Percentiles rank a stretch among this genome's conserved stretches.
Conservation (phyloP, 371 early-diverging fungal genomes). For the Fennellomyces sp. region DNA sequence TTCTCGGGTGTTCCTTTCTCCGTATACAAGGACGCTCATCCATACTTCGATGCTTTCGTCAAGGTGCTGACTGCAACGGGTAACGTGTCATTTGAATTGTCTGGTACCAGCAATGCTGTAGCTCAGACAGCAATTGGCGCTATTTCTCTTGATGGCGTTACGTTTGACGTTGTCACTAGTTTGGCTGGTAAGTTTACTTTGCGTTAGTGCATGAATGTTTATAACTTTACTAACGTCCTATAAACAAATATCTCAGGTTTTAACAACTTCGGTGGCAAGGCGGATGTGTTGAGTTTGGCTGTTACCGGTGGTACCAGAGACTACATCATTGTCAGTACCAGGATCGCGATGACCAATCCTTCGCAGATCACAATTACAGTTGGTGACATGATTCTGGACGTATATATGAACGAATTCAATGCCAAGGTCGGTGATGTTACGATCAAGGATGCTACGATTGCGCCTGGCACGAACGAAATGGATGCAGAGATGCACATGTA, state of each 20-base stretch:
- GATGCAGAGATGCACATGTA: no score
- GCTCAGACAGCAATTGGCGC: conserved; percentile 56
- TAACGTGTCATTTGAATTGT: conserved; percentile 46
- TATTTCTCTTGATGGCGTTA: conserved; percentile 46
- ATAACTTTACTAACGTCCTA: not conserved
- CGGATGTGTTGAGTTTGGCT: conserved; percentile 33
- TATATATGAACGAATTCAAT: conserved; percentile 33
- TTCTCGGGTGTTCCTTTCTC: conserved; percentile 50
- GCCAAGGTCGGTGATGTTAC: conserved; percentile 38
- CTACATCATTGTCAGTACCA: conserved; percentile 1
- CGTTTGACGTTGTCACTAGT: conserved; percentile 45
- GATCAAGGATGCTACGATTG: conserved; percentile 38
- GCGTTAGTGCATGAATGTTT: not conserved
- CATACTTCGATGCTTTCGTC: conserved; percentile 48
- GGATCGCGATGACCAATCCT: conserved; percentile 29
- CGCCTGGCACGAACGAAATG: conserved; percentile 51
- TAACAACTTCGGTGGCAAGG: conserved; percentile 41
- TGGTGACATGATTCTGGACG: conserved; percentile 52
- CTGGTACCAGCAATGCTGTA: conserved; percentile 51
- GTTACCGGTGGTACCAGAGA: conserved; percentile 42
- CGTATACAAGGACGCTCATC: conserved; percentile 30
- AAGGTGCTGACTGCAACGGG: conserved; percentile 41
- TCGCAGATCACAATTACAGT: conserved; percentile 56
- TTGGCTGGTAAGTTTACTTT: conserved; percentile 48
- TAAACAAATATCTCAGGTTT: conserved; percentile 28